Evolutionary conservation across 2,329 filamentous ascomycete species (phyloP).

Genomic region (Neurospora crassa): DNA sequence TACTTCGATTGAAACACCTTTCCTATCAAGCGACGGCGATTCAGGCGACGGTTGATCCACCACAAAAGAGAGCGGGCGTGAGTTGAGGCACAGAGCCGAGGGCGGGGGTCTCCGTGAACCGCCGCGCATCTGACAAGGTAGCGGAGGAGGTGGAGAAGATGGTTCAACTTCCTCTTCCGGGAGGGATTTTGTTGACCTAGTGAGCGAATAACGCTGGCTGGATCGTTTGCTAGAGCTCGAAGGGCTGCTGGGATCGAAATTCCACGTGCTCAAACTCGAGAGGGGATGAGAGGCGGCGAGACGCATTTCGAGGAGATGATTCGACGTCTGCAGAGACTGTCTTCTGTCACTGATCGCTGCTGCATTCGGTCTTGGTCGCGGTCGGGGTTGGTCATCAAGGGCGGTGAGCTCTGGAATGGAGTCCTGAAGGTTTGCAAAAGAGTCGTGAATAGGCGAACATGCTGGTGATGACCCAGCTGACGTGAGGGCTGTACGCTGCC

Average conservation of each 20-base stretch:
- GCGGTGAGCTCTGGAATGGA: slow-evolving; percentile 12
- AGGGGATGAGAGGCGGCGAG: slow-evolving; percentile 11
- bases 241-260: slow-evolving; percentile 31
- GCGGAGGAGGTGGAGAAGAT: slow-evolving; percentile 3
- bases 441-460: slow-evolving; percentile 45
- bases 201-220: slow-evolving; percentile 35
- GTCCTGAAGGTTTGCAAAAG: slow-evolving; percentile 35
- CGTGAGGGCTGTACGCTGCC: slow-evolving; percentile 50
- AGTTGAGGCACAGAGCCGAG: slow-evolving; percentile 34
- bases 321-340: slow-evolving; percentile 40
- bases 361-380: slow-evolving; percentile 41
- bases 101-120: slow-evolving; percentile 30
- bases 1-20: neutral
- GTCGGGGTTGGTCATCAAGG: slow-evolving; percentile 17
- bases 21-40: slow-evolving; percentile 10
- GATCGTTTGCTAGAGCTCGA: slow-evolving; percentile 35
- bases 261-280: neutral
- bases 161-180: slow-evolving; percentile 8
- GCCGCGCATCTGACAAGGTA: slow-evolving; percentile 3
- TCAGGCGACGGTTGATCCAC: slow-evolving; percentile 42
- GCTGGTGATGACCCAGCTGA: slow-evolving; percentile 49
- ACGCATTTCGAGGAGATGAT: slow-evolving; percentile 33
- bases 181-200: slow-evolving; percentile 14
- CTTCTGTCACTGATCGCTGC: slow-evolving; percentile 40
- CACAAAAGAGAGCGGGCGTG: slow-evolving; percentile 45